Percentiles rank a stretch among this genome's conserved stretches.
These are phyloP conservation scores for Malus hybrid DNA, from an alignment of 331 rosid genomes.

Conservation along the genomic window DNA sequence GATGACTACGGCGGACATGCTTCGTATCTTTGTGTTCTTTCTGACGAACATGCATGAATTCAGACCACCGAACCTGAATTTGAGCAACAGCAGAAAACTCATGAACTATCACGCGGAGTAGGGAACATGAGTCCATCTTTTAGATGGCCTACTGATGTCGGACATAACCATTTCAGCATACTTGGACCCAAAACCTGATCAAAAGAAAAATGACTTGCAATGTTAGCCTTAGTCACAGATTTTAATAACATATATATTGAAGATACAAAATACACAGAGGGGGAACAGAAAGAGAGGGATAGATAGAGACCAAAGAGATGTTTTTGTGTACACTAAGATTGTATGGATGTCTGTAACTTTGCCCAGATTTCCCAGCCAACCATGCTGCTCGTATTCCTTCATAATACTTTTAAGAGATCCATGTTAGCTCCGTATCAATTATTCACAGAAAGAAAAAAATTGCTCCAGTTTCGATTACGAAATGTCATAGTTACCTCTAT, in stretches of 20 bases:
- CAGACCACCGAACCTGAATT: background rate
- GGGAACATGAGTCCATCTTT: constrained; percentile 69
- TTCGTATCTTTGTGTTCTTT: background rate
- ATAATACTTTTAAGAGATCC: constrained; percentile 41
- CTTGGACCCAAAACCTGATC: constrained; percentile 68
- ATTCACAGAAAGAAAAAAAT: background rate
- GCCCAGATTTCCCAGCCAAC: constrained; percentile 82
- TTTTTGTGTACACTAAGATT: constrained; percentile 53
- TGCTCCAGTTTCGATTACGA: background rate
- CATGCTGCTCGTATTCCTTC: constrained; percentile 70
- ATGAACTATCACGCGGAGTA: constrained; percentile 36
- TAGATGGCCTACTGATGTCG: constrained; percentile 57
- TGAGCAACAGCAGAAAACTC: constrained; percentile 6
- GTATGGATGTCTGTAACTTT: constrained; percentile 63
- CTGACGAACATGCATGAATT: background rate
- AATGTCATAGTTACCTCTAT: constrained; percentile 60
- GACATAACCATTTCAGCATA: constrained; percentile 70
- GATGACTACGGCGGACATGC: background rate
- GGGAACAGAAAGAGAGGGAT: background rate
- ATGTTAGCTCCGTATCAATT: background rate
- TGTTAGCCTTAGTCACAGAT: constrained; percentile 5
- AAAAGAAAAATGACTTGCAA: constrained; percentile 7
- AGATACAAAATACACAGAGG: constrained; percentile 13
- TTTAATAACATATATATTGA: background rate
- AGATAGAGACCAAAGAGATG: constrained; percentile 51